Base-by-base conservation (phyloP, 106 monocot genomes). In the Triglochin maritima region DNA sequence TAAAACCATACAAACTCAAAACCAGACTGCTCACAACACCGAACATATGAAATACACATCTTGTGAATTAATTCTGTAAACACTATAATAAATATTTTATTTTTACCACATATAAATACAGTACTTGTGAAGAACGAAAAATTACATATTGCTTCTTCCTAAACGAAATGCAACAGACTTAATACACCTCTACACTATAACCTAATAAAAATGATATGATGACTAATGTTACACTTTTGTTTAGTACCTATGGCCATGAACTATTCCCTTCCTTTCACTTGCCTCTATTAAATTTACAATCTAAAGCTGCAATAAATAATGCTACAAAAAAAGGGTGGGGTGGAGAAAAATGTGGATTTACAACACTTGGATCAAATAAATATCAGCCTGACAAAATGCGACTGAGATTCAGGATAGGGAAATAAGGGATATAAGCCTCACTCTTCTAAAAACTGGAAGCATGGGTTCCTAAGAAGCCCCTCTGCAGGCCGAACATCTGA, bases 401-500 rank as follows among this genome's bases (percentile, higher is more conserved):
- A 46, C 44, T 41, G 47, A 58, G 51, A 46, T 45, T 46, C 2
- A 68, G n/a, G 47, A 52, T 41, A 57, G 52, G 49, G 6, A 44
- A 7, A 68, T 53, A 44, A 70, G 4, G 54, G 47, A 59, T 66
- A 52, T 57, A 44, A 70, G 73, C 74, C 81, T 82, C 78, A 87
- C 56, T 89, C 82, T 72, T 80, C 81, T 78, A 89, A 80, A 89
- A 89, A 89, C 48, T 82, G 82, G 85, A 89, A 89, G 70, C 77
- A 68, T 47, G 82, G 82, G 57, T 85, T 80, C 69, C 73, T 72
- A 42, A 82, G 80, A 63, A 89, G 82, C 66, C 78, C 85, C 58
- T 79, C 80, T 60, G 89, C 75, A 58, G 84, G 80, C 69, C 73
- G 82, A 46, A 89, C 78, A 59, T 80, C 78, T 11, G 72, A 15